These are phyloP conservation scores for Candida freyschussii DNA, from an alignment of 1,139 yeast genomes.

Conservation along the genomic window DNA sequence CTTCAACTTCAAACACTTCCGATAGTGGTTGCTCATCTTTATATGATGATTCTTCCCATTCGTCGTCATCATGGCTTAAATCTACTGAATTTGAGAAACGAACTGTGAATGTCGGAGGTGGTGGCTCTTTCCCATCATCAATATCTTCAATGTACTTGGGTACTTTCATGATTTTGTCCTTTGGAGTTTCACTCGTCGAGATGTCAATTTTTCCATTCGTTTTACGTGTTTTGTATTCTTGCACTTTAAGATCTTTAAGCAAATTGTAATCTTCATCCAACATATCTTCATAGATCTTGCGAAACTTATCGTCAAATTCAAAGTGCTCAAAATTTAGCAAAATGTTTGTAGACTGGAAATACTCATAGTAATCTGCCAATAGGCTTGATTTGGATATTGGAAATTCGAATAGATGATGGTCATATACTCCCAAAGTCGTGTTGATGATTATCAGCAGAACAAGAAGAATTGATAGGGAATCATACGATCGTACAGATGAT, in stretches of 20 bases:
- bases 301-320: conserved; percentile 11
- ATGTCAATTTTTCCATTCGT: conserved; percentile 11
- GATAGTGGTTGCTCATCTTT: conserved; percentile 4
- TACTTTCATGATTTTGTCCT: conserved; percentile 20
- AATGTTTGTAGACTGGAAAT: conserved; percentile 11
- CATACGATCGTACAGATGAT: conserved; percentile 3
- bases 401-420: conserved; percentile 7
- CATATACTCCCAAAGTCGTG: conserved; percentile 13
- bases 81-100: conserved; percentile 16
- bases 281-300: conserved; percentile 18
- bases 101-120: conserved; percentile 23
- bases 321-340: conserved; percentile 12
- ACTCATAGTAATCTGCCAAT: conserved; percentile 10
- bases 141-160: conserved; percentile 16
- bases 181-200: conserved; percentile 17
- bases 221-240: conserved; percentile 2
- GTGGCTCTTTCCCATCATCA: conserved; percentile 16
- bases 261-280: conserved; percentile 18
- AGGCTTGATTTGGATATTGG: conserved; percentile 1
- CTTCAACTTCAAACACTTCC: conserved; percentile 6
- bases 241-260: conserved; percentile 6
- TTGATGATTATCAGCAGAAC: conserved; percentile 12
- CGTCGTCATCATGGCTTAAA: conserved; percentile 5
- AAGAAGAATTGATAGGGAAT: conserved; percentile 5
- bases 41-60: conserved; percentile 3